Base-by-base conservation (phyloP, 2,329 filamentous ascomycete species). In the Teratosphaeria gauchensis region DNA sequence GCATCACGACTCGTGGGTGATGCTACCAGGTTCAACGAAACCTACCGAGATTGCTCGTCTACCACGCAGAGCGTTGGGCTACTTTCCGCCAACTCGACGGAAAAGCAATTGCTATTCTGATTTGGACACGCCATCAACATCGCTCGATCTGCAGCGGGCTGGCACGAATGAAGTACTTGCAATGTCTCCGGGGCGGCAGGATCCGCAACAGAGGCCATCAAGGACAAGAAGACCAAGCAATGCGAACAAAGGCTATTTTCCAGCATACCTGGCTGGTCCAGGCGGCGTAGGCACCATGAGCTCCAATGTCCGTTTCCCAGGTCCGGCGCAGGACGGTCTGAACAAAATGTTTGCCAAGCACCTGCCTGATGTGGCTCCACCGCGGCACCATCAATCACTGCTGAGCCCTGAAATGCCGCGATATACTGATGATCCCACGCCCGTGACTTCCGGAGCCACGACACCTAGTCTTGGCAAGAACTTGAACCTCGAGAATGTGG, bases 1-100 rank as follows among this genome's bases (percentile, higher is more conserved):
- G 89, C 87, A 83, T 60, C 91, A 96, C 73, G 90, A 96, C 59
- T 86, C 89, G 53, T 96, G 91, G 90, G 89, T 96, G 1, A 78
- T 87, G 32, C 81, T 96, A 30, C 89, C 92, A 62, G 87, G 85
- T 24, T 82, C 82, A 62, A 77, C 78, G 16, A 80, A 85, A 28
- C 86, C 90, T 0, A 85, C 94, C 28, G 89, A 96, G 72, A 94
- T 99, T 64, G 90, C 86, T 16, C 85, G 94, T 32, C 84, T 97
- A 59, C 85, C 90, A 24, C 85, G 89, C 59, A 85, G 86, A 73
- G 82, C 87, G 1, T 80, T 96, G 52, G 92, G 92, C 28, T 97
- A 92, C 74, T 97, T 97, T 69, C 92, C 92, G 2, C 92, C 92
- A 7, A 84, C 91, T 21, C 82, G 91, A 70, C 90, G 92, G 84